Conservation (phyloP, 306 rosid species). For the Trifolium pratense region DNA sequence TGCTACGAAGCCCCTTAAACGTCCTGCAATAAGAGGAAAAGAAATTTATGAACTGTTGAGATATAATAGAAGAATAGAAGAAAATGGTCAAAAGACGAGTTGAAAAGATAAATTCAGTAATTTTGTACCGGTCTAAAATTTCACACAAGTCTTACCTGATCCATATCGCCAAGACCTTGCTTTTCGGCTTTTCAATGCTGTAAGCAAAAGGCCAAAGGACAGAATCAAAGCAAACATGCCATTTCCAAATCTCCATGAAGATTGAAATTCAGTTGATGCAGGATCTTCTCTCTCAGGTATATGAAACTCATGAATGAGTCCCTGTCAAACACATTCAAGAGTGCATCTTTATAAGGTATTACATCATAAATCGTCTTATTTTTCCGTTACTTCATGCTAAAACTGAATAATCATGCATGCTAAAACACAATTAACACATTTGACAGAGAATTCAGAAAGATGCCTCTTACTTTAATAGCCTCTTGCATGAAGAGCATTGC, state of each 20-base stretch:
- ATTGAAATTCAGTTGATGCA: constrained; percentile 61
- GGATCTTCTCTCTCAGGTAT: constrained; percentile 66
- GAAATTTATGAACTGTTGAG: constrained; percentile 26
- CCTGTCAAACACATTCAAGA: constrained; percentile 53
- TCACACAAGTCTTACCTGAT: constrained; percentile 54
- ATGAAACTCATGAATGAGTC: constrained; percentile 65
- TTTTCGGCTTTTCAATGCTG: constrained; percentile 73
- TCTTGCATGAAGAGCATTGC: constrained; percentile 90
- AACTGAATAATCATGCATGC: constrained; percentile 26
- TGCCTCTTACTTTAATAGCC: constrained; percentile 66
- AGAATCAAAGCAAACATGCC: constrained; percentile 87
- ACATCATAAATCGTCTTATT: constrained; percentile 9
- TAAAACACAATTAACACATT: neutral
- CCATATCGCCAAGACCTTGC: constrained; percentile 87
- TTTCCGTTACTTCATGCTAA: constrained; percentile 10
- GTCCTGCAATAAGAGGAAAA: constrained; percentile 52
- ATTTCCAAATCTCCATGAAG: constrained; percentile 85
- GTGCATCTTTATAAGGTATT: constrained; percentile 13
- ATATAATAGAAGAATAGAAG: constrained; percentile 7
- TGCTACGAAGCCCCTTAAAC: constrained; percentile 69
- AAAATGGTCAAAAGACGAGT: constrained; percentile 3
- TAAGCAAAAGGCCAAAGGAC: constrained; percentile 76
- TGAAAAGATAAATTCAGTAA: constrained; percentile 1
- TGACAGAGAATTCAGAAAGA: constrained; percentile 22
- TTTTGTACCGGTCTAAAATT: constrained; percentile 2